Conservation (phyloP, 768 basidiomycete species). For the Tephrocybe sp. region DNA sequence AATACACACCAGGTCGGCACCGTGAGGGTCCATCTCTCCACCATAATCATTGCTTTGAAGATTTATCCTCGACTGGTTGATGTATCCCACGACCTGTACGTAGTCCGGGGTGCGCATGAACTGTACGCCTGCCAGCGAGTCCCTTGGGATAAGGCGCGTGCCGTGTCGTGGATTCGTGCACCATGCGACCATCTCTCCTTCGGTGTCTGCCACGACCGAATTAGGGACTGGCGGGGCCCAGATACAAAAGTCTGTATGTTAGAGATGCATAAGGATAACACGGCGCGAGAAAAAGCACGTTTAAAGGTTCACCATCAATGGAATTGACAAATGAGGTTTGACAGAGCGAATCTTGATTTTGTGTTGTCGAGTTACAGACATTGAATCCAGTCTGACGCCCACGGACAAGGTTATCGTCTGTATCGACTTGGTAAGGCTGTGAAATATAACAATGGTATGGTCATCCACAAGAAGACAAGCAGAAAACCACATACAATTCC, state of each 20-base stretch:
- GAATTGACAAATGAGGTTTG: constrained; percentile 54
- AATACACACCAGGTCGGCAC: constrained; percentile 50
- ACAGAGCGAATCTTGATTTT: constrained; percentile 42
- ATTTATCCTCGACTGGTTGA: constrained; percentile 60
- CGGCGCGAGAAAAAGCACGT: not conserved
- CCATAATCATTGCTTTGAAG: constrained; percentile 54
- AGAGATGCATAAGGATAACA: not conserved
- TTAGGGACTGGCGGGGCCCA: constrained; percentile 56
- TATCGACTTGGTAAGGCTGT: constrained; percentile 29
- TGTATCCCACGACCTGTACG: constrained; percentile 57
- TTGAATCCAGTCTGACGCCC: constrained; percentile 62
- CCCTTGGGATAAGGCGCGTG: constrained; percentile 68
- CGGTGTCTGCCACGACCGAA: constrained; percentile 58
- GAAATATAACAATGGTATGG: not conserved
- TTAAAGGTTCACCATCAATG: constrained; percentile 38
- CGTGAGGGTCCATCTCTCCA: constrained; percentile 77
- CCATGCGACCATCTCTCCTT: constrained; percentile 72
- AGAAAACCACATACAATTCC: constrained; percentile 32
- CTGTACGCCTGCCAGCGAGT: constrained; percentile 64
- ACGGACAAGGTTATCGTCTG: constrained; percentile 28
- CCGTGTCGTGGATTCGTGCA: constrained; percentile 73
- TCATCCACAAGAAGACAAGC: not conserved
- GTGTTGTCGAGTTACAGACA: constrained; percentile 58
- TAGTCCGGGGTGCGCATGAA: constrained; percentile 58
- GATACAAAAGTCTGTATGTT: constrained; percentile 59